Evolutionary conservation across 2,329 filamentous ascomycete species (phyloP), one percentile per base, ranked within the genome.

Genomic region (Leptographium flavum): DNA sequence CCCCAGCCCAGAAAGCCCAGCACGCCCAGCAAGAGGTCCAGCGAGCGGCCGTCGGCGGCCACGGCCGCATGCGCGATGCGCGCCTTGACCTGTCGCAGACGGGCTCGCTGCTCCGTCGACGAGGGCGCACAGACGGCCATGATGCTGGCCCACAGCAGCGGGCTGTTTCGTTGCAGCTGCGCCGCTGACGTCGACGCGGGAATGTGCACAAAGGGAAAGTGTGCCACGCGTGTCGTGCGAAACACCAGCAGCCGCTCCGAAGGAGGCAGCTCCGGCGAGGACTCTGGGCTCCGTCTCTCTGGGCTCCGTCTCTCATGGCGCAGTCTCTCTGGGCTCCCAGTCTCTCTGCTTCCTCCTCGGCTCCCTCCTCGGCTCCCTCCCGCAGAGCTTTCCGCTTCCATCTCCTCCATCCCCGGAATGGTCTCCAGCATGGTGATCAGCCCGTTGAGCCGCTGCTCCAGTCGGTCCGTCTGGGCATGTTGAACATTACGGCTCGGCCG

Each of bases 111-210:
- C 59, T 59, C n/a, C 69, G 49, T 1, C 54, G 54, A 0, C 53
- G 42, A 48, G 69, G 62, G 67, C 32, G 62, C 61, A 3, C 65
- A 63, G 11, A 69, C 53, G 35, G 66, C 62, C 53, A 67, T 62
- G 40, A 77, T 70, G 30, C 62, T 65, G 14, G 70, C 52, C 64
- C 68, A 74, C 5, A 74, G 52, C 44, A 71, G 68, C 0, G 73
- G 71, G 3, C 60, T 56, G 13, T 66, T 58, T 14, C 52, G 54
- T 1, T 55, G 60, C 2, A 74, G 55, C 11, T 60, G 50, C 15
- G 55, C 54, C 2, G 66, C 62, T 0, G 60, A 61, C 28, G 57
- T 56, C 3, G 58, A 55, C 0, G 57, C 48, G 0, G 62, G 55
- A 1, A 73, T 52, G 31, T 63, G 54, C 37, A 70, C 56, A 42